These are phyloP conservation scores for Pulveroboletus ravenelii DNA, from an alignment of 768 basidiomycete genomes.

Conservation along the genomic window DNA sequence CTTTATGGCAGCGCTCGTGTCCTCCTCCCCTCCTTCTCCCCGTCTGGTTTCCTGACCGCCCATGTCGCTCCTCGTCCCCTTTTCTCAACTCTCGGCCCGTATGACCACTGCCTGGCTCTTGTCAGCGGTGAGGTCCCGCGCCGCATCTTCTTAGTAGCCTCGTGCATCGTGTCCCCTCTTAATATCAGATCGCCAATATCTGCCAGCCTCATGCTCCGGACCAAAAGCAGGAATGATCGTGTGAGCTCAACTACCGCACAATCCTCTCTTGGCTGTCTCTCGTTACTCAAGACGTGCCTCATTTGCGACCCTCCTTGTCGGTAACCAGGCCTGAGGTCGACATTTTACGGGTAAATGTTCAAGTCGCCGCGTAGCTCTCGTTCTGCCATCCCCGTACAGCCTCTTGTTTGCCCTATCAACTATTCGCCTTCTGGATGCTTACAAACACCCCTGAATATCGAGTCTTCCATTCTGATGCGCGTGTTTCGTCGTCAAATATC, in stretches of 20 bases:
- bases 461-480: constrained; percentile 36
- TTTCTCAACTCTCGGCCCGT: constrained; percentile 2
- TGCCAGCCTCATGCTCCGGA: constrained; percentile 30
- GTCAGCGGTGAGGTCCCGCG: neutral
- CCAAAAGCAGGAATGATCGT: constrained; percentile 22
- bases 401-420: constrained; percentile 19
- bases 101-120: neutral
- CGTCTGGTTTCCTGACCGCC: constrained; percentile 1
- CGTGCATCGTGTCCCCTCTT: constrained; percentile 28
- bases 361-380: constrained; percentile 17
- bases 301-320: constrained; percentile 5
- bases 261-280: constrained; percentile 1
- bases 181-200: constrained; percentile 29
- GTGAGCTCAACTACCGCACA: constrained; percentile 12
- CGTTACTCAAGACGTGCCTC: constrained; percentile 12
- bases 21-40: constrained; percentile 4
- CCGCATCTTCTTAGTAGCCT: constrained; percentile 17
- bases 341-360: constrained; percentile 6
- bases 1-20: constrained; percentile 12
- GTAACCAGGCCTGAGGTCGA: constrained; percentile 6
- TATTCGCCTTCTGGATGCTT: constrained; percentile 12
- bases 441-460: constrained; percentile 25
- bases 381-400: constrained; percentile 19
- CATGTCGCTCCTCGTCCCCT: constrained; percentile 1
- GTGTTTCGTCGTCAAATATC: constrained; percentile 30